Evolutionary conservation across 148 eudicot species (phyloP), one percentile per base, ranked within the genome.

Genomic region (Spergularia marina): DNA sequence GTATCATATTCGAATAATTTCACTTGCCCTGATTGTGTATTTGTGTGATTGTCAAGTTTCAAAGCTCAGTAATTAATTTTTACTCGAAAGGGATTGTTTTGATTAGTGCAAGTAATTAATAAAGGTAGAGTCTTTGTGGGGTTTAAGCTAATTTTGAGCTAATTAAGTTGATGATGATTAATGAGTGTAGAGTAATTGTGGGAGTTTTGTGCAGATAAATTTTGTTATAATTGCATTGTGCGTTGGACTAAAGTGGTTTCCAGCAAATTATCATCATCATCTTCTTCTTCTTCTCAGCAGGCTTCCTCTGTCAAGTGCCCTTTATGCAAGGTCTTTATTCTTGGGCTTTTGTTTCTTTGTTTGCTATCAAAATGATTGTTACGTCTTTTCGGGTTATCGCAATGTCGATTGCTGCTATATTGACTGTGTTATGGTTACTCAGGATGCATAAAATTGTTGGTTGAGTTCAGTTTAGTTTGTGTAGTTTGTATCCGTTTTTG

Each of bases 161-260:
- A 53, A 51, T 76, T 18, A 55, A 17, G 16, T 54, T 44, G 20
- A 41, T 54, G 41, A 44, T 25, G 75, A 25, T 10, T 64, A 10
- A 15, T 11, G 52, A 65, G 7, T 65, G 30, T 40, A 51, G 58
- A 12, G 5, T 52, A 23, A 52, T 69, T 13, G 40, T 70, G 41
- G 57, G 55, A n/a, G 30, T 61, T 44, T 20, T 44, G 61, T 82
- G 86, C 89, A 94, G 98, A 94, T 79, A 90, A 85, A 72, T 94
- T 74, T 81, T 91, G 98, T 80, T 90, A 85, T 74, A 76, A 85
- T 55, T 94, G 97, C 83, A 91, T 94, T 52, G 17, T 87, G 70
- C 91, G 85, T 56, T 94, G 98, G 98, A 77, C 85, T 18, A 79
- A 87, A 74, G 88, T 91, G 74, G 93, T 85, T 79, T 78, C 88